Percentiles rank a stretch among this genome's conserved stretches.
Evolutionary conservation across 1,284 basidiomycete species (phyloP).

Genomic region (Pisolithus thermaeus): DNA sequence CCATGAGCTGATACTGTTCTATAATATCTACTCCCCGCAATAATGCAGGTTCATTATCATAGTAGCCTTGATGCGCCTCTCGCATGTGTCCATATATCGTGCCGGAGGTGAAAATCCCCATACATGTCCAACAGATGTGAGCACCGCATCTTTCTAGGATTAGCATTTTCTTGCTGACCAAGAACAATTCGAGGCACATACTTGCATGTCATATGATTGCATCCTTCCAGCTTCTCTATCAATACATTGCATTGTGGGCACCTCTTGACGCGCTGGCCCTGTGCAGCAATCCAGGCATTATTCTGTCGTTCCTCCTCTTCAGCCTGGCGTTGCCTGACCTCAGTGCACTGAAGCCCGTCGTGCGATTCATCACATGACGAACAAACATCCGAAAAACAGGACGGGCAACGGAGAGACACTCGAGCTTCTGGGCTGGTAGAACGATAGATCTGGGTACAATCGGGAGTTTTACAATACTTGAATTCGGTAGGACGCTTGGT

Average conservation of each 20-base stretch:
- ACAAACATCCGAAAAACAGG: slow-evolving; percentile 36
- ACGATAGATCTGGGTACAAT: slow-evolving; percentile 46
- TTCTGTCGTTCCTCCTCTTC: neutral
- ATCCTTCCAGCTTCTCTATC: slow-evolving; percentile 42
- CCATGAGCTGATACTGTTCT: neutral
- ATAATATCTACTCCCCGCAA: neutral
- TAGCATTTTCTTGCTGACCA: neutral
- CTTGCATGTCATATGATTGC: slow-evolving; percentile 43
- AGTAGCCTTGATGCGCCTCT: slow-evolving; percentile 34
- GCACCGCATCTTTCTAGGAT: slow-evolving; percentile 31
- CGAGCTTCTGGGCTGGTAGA: slow-evolving; percentile 16
- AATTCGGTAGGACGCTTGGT: slow-evolving; percentile 36
- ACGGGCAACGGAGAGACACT: slow-evolving; percentile 29
- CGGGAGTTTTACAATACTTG: slow-evolving; percentile 46
- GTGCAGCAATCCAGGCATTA: slow-evolving; percentile 17
- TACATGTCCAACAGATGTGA: slow-evolving; percentile 45
- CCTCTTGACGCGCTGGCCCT: slow-evolving; percentile 15
- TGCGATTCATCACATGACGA: slow-evolving; percentile 25
- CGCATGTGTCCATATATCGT: slow-evolving; percentile 45
- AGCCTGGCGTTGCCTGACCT: slow-evolving; percentile 24
- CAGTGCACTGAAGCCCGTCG: slow-evolving; percentile 42
- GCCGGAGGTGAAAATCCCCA: slow-evolving; percentile 20
- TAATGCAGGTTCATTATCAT: neutral
- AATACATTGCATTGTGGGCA: slow-evolving; percentile 35
- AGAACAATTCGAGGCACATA: neutral